Evolutionary conservation across 345 rosid species (phyloP), one percentile per base, ranked within the genome.

Genomic region (Cochlearia excelsa): DNA sequence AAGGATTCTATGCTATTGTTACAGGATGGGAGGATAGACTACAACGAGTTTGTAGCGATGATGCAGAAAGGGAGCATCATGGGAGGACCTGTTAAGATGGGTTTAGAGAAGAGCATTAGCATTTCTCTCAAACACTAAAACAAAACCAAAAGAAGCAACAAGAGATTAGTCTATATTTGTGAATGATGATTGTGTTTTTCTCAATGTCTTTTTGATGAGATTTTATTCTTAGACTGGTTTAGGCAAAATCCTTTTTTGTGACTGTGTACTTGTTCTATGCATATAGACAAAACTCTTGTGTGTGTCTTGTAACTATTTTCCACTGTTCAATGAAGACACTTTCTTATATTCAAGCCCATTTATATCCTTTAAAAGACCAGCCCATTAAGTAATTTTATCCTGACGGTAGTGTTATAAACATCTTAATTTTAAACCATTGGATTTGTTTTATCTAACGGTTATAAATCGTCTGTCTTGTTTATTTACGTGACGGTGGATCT

Each of bases 11-110:
- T n/a, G 1, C 2, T 29, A 43, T 53, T 40, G 67, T 65, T 69
- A 62, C 86, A 88, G 93, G 93, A 88, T 7, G 95, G 95, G 11
- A 68, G 80, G 54, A 88, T 88, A 46, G 95, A 88, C 65, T 88
- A 85, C 79, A 83, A 78, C 26, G 93, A 88, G 76, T 88, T 88
- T 41, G 93, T 81, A 56, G 87, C 89, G 2, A 88, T 88, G 95
- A 88, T 88, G 95, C 90, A 82, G 71, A 79, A 77, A 45, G 84
- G 88, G 9, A 83, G 72, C 30, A 79, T 63, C 2, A 68, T 71
- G 40, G 67, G 67, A 27, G 68, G 60, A 43, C 69, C 65, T 28
- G 46, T 59, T 26, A 76, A 69, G 80, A 71, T 77, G 51, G 80
- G 76, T 47, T 55, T 73, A 8, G 72, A 83, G 51, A 71, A 71